Evolutionary conservation across 306 rosid genomes (phyloP).

Genomic region (Glycine latifolia): DNA sequence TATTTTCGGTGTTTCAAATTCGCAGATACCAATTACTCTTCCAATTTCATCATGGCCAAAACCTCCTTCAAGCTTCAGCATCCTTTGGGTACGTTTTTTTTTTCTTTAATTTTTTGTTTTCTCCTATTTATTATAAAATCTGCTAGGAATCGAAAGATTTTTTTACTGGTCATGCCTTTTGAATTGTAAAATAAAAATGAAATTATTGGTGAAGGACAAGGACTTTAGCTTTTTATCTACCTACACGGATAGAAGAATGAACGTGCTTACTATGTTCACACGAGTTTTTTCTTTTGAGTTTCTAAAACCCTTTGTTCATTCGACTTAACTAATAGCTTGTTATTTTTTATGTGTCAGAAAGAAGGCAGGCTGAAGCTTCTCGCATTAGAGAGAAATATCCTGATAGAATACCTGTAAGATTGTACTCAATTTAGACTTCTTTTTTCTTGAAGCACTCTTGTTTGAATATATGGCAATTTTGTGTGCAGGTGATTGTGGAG

Average conservation of each 20-base stretch:
- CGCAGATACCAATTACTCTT: constrained; percentile 49
- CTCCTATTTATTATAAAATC: constrained; percentile 10
- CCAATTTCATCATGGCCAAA: constrained; percentile 70
- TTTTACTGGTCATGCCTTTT: background rate
- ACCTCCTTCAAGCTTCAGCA: constrained; percentile 81
- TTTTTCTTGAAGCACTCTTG: constrained; percentile 13
- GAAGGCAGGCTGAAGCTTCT: constrained; percentile 73
- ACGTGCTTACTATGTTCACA: background rate
- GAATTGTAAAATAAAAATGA: background rate
- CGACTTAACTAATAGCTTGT: background rate
- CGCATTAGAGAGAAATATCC: constrained; percentile 92
- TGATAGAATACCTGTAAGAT: constrained; percentile 86
- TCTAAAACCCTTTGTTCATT: constrained; percentile 9
- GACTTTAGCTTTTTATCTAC: background rate
- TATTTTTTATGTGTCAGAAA: constrained; percentile 55
- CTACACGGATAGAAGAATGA: background rate
- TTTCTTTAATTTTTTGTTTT: background rate
- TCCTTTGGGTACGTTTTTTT: constrained; percentile 64
- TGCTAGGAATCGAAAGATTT: background rate
- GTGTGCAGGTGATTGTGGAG: constrained; percentile 89
- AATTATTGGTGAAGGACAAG: background rate
- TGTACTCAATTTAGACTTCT: constrained; percentile 11
- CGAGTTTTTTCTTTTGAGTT: constrained; percentile 2
- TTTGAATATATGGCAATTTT: constrained; percentile 34
- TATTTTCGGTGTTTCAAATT: constrained; percentile 56